Evolutionary conservation across 2,329 filamentous ascomycete genomes (phyloP).

Genomic region (Stachybotrys elegans): DNA sequence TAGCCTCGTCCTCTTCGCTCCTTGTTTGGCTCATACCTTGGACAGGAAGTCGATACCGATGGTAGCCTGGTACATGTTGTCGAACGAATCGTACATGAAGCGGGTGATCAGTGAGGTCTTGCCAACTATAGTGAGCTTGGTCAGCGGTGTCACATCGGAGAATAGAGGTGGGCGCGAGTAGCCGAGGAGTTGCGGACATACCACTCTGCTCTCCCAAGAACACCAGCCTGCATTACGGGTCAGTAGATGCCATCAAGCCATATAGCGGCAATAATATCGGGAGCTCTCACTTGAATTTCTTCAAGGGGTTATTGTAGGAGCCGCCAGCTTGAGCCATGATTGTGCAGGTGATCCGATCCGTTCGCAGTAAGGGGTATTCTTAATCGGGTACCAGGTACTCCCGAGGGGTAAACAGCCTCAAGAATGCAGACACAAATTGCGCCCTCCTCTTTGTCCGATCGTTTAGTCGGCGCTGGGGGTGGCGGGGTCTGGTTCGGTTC

Average conservation of each 20-base stretch:
- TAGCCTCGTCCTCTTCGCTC: too few relatives aligned
- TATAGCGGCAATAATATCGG: too few relatives aligned
- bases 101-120: slow-evolving; percentile 98
- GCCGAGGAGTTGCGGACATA: slow-evolving; percentile 45
- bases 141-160: too few relatives aligned
- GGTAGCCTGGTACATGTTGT: slow-evolving; percentile 99
- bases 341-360: too few relatives aligned
- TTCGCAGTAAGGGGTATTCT: too few relatives aligned
- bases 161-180: too few relatives aligned
- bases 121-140: slow-evolving; percentile 59
- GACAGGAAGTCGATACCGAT: slow-evolving; percentile 99
- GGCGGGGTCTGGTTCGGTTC: too few relatives aligned
- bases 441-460: too few relatives aligned
- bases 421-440: too few relatives aligned
- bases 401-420: too few relatives aligned
- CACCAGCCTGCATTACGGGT: slow-evolving; percentile 62
- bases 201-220: slow-evolving; percentile 98
- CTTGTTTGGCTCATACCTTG: slow-evolving; percentile 57
- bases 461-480: too few relatives aligned
- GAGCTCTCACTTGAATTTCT: slow-evolving; percentile 99
- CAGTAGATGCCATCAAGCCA: slow-evolving; percentile 15
- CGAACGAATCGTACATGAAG: slow-evolving; percentile 99
- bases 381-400: too few relatives aligned
- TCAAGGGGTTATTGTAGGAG: slow-evolving; percentile 97
- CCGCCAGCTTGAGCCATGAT: slow-evolving; percentile 78